Evolutionary conservation across 1,139 yeast genomes (phyloP).

Genomic region (Saccharomyces hybrid): DNA sequence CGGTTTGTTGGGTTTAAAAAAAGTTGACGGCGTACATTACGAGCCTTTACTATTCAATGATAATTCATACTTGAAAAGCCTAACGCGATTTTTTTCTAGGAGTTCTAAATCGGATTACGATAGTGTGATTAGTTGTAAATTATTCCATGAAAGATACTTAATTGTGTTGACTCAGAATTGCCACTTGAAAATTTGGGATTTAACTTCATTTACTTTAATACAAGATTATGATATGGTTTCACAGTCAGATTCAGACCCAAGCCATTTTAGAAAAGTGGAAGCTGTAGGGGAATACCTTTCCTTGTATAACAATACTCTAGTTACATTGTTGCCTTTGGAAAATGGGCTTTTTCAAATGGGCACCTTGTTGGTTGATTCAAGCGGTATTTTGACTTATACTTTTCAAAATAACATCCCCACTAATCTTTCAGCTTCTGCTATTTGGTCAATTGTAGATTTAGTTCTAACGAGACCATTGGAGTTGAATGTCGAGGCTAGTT

Average conservation of each 20-base stretch:
- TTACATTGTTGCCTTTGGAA: constrained; percentile 38
- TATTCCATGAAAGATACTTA: constrained; percentile 18
- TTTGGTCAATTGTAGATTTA: constrained; percentile 44
- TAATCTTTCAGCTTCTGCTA: constrained; percentile 33
- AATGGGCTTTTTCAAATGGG: constrained; percentile 40
- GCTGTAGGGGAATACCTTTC: constrained; percentile 21
- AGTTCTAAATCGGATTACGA: constrained; percentile 12
- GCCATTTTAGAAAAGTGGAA: constrained; percentile 16
- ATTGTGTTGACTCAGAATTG: constrained; percentile 26
- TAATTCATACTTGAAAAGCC: constrained; percentile 43
- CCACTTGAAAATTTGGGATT: constrained; percentile 50
- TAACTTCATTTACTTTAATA: constrained; percentile 34
- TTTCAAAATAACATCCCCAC: constrained; percentile 14
- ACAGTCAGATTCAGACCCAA: constrained; percentile 7
- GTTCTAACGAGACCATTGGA: constrained; percentile 28
- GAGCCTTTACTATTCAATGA: constrained; percentile 51
- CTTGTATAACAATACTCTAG: constrained; percentile 21
- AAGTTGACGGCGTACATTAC: constrained; percentile 34
- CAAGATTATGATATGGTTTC: constrained; percentile 30
- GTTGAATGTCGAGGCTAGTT: constrained; percentile 12
- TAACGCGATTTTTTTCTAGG: constrained; percentile 28
- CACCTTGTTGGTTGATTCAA: constrained; percentile 28
- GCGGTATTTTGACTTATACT: constrained; percentile 13
- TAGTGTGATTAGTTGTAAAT: constrained; percentile 21
- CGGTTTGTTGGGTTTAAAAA: constrained; percentile 50